A percentile compares a stretch with the other conserved stretches of the same genome.
These are phyloP conservation scores for Cutaneotrichosporon sp. DNA, from an alignment of 1,284 basidiomycete genomes.

Conservation along the genomic window DNA sequence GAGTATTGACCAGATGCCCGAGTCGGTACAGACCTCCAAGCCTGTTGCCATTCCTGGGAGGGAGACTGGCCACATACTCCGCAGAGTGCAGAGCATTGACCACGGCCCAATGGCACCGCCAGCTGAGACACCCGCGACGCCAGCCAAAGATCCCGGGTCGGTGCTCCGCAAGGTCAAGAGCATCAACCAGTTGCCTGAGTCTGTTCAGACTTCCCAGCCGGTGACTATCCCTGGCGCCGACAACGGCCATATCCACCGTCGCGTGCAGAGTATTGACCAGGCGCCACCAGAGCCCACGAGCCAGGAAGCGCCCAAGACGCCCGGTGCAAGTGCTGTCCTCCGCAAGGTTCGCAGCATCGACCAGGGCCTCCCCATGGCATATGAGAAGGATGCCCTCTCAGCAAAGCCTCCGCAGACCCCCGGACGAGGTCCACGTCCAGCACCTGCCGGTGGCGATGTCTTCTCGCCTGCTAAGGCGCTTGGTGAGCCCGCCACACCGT, in stretches of 20 bases:
- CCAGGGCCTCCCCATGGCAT: neutral
- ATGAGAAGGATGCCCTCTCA: neutral
- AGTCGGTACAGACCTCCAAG: neutral
- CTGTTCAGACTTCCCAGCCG: neutral
- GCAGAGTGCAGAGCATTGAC: slow-evolving; percentile 2
- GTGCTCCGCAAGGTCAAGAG: slow-evolving; percentile 17
- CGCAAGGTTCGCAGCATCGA: slow-evolving; percentile 7
- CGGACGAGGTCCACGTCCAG: neutral
- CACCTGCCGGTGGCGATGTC: slow-evolving; percentile 1
- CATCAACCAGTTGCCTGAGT: neutral
- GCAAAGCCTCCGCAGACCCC: neutral
- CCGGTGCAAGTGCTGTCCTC: neutral
- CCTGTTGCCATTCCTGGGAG: neutral
- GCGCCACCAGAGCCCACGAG: neutral
- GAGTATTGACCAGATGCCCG: neutral
- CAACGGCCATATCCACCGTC: neutral
- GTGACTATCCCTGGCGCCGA: neutral
- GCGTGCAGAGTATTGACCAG: neutral
- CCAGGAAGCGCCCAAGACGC: neutral
- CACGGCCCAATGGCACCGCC: neutral
- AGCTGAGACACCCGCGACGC: neutral
- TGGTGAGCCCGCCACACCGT: neutral
- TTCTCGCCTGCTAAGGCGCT: slow-evolving; percentile 8
- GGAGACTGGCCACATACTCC: neutral
- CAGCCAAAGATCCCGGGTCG: neutral